Evolutionary conservation across 2,329 filamentous ascomycete species (phyloP).

Genomic region (Ophiognomonia clavigignenti-juglandacearum): DNA sequence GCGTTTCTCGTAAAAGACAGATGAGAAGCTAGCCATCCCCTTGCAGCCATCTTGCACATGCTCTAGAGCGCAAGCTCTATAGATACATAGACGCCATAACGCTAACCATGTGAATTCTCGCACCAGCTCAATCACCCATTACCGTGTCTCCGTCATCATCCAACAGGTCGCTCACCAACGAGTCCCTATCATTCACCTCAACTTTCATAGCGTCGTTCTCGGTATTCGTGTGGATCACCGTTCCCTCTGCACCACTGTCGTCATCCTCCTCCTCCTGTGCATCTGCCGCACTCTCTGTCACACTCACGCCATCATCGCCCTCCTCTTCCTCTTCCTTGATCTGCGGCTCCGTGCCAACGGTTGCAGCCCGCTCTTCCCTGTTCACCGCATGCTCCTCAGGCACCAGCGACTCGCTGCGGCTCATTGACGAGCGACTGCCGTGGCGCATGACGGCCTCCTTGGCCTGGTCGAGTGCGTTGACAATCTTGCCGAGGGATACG

Average conservation of each 20-base stretch:
- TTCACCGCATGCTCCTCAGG: constrained; percentile 25
- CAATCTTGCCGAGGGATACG: constrained; percentile 62
- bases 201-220: constrained; percentile 1
- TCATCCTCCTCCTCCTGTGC: constrained; percentile 16
- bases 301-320: constrained; percentile 25
- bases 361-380: constrained; percentile 30
- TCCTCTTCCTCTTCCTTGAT: constrained; percentile 47
- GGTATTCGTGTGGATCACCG: constrained; percentile 20
- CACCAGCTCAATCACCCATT: constrained; percentile 10
- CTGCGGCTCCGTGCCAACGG: constrained; percentile 33
- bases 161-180: constrained; percentile 35
- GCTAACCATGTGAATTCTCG: no score
- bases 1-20: constrained; percentile 5
- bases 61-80: constrained; percentile 1
- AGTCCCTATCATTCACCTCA: constrained; percentile 20
- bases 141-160: constrained; percentile 27
- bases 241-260: constrained; percentile 23
- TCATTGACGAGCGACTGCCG: constrained; percentile 29
- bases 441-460: constrained; percentile 24
- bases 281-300: constrained; percentile 14
- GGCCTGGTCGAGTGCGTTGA: constrained; percentile 51
- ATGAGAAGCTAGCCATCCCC: neutral
- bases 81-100: constrained; percentile 12
- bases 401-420: constrained; percentile 39
- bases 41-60: neutral